Evolutionary conservation across 768 basidiomycete genomes (phyloP).

Genomic region (Hortiboletus campestris): DNA sequence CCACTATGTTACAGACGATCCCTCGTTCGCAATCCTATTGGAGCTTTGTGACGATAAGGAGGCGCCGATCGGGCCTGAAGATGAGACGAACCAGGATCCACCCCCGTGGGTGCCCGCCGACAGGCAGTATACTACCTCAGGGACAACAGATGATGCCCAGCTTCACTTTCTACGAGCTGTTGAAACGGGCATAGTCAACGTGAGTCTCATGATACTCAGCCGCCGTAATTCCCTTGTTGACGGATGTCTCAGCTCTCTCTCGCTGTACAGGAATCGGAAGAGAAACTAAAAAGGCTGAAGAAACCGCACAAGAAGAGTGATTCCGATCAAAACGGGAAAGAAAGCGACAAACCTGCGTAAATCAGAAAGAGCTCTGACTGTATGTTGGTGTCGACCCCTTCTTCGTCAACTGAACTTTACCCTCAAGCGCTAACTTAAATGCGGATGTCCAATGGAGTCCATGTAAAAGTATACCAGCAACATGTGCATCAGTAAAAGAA

Average conservation of each 20-base stretch:
- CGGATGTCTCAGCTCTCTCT: constrained; percentile 55
- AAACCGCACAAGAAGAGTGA: neutral
- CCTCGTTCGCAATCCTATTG: constrained; percentile 79
- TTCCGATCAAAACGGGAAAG: constrained; percentile 10
- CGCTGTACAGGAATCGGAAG: constrained; percentile 76
- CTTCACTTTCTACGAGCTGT: constrained; percentile 76
- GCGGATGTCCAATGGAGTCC: constrained; percentile 9
- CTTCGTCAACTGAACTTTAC: neutral
- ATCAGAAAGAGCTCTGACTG: neutral
- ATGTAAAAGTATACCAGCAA: constrained; percentile 6
- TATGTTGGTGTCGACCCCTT: neutral
- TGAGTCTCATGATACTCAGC: constrained; percentile 30
- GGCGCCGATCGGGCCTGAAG: constrained; percentile 46
- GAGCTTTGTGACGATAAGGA: constrained; percentile 70
- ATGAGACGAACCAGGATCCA: constrained; percentile 54
- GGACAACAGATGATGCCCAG: constrained; percentile 62
- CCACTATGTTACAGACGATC: constrained; percentile 48
- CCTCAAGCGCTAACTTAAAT: constrained; percentile 2
- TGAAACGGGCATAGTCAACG: constrained; percentile 82
- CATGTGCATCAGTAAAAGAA: constrained; percentile 13
- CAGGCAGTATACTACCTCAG: constrained; percentile 64
- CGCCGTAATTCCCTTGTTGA: neutral
- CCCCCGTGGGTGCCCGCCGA: constrained; percentile 81
- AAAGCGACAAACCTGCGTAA: constrained; percentile 5
- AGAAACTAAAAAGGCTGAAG: constrained; percentile 46